phyloP scores from a whole-genome alignment of 1,139 yeast species.

The Hanseniaspora uvarum region DNA sequence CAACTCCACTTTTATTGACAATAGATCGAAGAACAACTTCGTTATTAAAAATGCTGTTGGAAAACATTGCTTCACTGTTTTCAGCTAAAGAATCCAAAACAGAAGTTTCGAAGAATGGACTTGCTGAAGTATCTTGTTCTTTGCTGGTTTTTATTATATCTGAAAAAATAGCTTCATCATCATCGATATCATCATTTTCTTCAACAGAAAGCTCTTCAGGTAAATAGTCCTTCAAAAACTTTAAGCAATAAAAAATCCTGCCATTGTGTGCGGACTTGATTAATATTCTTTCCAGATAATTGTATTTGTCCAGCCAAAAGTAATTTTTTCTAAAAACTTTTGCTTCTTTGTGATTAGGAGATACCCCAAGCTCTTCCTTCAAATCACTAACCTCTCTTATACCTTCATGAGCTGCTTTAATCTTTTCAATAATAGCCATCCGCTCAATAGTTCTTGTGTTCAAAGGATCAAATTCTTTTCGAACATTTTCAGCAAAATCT shows the following conservation, averaged over 20 bases:
- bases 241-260: slow-evolving; percentile 47
- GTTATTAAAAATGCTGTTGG: slow-evolving; percentile 49
- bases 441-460: slow-evolving; percentile 29
- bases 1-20: slow-evolving; percentile 34
- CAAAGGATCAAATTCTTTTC: slow-evolving; percentile 27
- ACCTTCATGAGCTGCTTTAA: slow-evolving; percentile 53
- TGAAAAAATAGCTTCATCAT: slow-evolving; percentile 20
- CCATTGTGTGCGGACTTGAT: slow-evolving; percentile 45
- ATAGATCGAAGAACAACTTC: slow-evolving; percentile 51
- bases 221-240: slow-evolving; percentile 44
- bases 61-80: slow-evolving; percentile 26
- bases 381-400: slow-evolving; percentile 59
- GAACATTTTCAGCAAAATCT: slow-evolving; percentile 32
- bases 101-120: not conserved
- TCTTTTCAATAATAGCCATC: slow-evolving; percentile 1
- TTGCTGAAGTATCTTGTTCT: slow-evolving; percentile 25
- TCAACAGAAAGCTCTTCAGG: slow-evolving; percentile 27
- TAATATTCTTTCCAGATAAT: slow-evolving; percentile 47
- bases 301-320: slow-evolving; percentile 41
- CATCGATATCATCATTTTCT: slow-evolving; percentile 33
- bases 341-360: slow-evolving; percentile 36
- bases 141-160: slow-evolving; percentile 20
- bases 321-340: slow-evolving; percentile 47
- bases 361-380: slow-evolving; percentile 50
- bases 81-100: slow-evolving; percentile 11